phyloP scores from a whole-genome alignment of 306 rosid species.

The Cicer arietinum region DNA sequence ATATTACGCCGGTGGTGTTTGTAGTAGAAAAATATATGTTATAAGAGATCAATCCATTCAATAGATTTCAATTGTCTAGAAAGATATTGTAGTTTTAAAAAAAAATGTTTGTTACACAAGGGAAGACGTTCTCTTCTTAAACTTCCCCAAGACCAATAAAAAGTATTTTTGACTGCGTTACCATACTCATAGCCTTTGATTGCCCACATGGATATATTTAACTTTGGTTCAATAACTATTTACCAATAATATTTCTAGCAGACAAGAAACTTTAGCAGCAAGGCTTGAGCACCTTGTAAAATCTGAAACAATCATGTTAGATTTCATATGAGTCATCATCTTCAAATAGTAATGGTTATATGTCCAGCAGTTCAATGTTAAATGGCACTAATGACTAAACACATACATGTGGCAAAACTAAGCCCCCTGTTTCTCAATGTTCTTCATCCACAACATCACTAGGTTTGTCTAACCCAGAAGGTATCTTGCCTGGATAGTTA shows the following conservation, averaged over 20 bases:
- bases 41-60: too few species aligned
- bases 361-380: slow-evolving; percentile 28
- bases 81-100: not conserved
- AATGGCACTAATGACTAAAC: slow-evolving; percentile 3
- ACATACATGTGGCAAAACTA: slow-evolving; percentile 35
- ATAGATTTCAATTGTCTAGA: too few species aligned
- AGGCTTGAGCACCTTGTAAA: slow-evolving; percentile 22
- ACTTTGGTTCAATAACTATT: slow-evolving; percentile 12
- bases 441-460: slow-evolving; percentile 54
- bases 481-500: slow-evolving; percentile 72
- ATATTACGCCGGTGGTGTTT: too few species aligned
- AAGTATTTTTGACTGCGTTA: slow-evolving; percentile 1
- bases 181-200: not conserved
- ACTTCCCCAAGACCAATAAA: not conserved
- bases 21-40: too few species aligned
- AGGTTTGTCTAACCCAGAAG: slow-evolving; percentile 62
- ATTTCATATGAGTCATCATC: slow-evolving; percentile 28
- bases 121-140: not conserved
- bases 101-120: not conserved
- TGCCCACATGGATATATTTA: slow-evolving; percentile 18
- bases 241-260: slow-evolving; percentile 10
- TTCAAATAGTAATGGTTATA: slow-evolving; percentile 32
- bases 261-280: slow-evolving; percentile 24
- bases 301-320: slow-evolving; percentile 37
- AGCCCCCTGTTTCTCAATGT: slow-evolving; percentile 41